A percentile compares a stretch with the other conserved stretches of the same genome.
These are phyloP conservation scores for Pterothamnion heteromorphum DNA, from an alignment of 31 red algal genomes.

Conservation along the genomic window DNA sequence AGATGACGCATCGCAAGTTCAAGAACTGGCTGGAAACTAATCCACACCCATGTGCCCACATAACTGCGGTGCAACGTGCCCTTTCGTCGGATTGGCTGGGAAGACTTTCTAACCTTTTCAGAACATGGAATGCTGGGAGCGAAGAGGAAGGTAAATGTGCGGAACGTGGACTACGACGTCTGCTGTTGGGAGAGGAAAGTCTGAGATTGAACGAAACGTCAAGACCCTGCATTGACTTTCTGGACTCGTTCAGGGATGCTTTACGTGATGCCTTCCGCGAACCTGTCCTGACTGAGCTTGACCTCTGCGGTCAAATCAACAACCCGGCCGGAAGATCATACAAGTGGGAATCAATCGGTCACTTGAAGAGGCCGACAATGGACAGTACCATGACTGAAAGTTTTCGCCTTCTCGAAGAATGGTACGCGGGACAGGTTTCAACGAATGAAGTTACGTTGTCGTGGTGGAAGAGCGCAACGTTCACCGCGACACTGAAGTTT, in stretches of 20 bases:
- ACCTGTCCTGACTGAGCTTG: no score
- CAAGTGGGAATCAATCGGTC: no score
- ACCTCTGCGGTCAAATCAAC: no score
- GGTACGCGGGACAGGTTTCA: neutral
- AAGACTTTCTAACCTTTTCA: neutral
- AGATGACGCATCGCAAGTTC: no score
- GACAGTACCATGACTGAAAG: neutral
- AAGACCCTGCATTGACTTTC: neutral
- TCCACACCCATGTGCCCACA: neutral
- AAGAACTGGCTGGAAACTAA: constrained; percentile 31
- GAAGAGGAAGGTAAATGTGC: neutral
- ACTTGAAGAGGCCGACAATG: no score
- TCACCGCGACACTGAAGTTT: neutral
- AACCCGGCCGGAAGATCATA: no score
- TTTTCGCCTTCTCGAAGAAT: neutral
- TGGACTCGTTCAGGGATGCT: neutral
- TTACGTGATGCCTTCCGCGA: no score
- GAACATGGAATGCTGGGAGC: neutral
- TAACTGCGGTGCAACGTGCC: neutral
- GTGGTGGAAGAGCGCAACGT: neutral
- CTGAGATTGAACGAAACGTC: neutral
- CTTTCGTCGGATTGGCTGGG: neutral
- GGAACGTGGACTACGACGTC: neutral
- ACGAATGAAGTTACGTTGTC: neutral
- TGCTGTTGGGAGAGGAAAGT: neutral